Evolutionary conservation across 2,329 filamentous ascomycete genomes (phyloP).

Genomic region (Claviceps cyperi): DNA sequence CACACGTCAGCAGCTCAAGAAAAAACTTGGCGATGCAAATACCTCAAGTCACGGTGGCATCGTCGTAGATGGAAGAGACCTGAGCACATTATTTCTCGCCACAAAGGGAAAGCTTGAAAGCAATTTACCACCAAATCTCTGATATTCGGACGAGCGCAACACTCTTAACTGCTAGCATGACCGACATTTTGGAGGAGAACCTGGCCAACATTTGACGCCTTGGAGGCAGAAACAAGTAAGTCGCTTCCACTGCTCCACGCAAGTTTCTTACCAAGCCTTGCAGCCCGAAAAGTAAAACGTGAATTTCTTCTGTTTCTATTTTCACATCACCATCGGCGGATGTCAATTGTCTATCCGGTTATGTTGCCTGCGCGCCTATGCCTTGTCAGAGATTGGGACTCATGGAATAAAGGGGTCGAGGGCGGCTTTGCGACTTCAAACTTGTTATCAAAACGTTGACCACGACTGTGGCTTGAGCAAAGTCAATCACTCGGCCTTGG

Average conservation of each 20-base stretch:
- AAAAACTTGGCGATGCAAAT: conserved; percentile 3
- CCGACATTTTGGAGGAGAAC: not conserved
- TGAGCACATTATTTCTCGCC: conserved; percentile 1
- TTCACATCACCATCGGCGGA: not conserved
- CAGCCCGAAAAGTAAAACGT: not conserved
- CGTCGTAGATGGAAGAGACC: not conserved
- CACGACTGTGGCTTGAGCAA: not conserved
- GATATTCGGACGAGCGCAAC: not conserved
- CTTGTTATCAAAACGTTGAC: not conserved
- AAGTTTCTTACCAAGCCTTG: not conserved
- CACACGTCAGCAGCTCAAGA: conserved; percentile 1
- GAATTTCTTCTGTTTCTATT: not conserved
- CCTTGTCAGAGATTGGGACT: not conserved
- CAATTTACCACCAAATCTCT: not conserved
- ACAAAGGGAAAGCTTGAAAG: not conserved
- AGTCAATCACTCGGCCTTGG: not conserved
- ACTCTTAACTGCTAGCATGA: not conserved
- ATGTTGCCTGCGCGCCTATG: not conserved
- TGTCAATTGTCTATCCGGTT: not conserved
- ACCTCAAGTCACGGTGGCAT: conserved; percentile 7
- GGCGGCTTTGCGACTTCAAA: not conserved
- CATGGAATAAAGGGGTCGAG: not conserved
- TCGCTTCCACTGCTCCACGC: not conserved
- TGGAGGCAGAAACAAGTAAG: not conserved
- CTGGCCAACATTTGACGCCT: not conserved